Evolutionary conservation across 2,329 filamentous ascomycete genomes (phyloP).

Genomic region (Tolypocladium tropicale): DNA sequence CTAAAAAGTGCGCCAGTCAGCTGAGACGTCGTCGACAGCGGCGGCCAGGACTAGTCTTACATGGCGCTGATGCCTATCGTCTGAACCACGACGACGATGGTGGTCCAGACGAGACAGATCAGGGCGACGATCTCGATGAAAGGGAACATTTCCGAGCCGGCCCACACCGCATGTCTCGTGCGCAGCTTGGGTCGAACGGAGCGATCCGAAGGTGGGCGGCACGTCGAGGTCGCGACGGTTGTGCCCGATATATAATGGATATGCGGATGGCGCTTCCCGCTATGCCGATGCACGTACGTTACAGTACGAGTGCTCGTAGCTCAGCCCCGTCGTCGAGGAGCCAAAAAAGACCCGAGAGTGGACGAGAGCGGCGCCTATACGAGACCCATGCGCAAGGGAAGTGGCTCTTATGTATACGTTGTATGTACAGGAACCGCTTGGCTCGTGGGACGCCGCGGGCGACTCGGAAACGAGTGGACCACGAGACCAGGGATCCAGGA

Average conservation of each 20-base stretch:
- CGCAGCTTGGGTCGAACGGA: neutral
- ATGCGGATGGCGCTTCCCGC: neutral
- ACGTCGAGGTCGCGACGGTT: neutral
- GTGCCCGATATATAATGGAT: neutral
- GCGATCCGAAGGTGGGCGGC: neutral
- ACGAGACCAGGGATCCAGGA: neutral
- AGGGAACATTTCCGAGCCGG: slow-evolving; percentile 14
- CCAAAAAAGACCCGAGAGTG: neutral
- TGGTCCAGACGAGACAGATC: slow-evolving; percentile 42
- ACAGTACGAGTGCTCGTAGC: too few relatives aligned
- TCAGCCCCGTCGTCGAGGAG: neutral
- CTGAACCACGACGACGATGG: slow-evolving; percentile 42
- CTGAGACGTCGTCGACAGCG: neutral
- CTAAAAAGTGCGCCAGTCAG: slow-evolving; percentile 18
- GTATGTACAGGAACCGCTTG: too few relatives aligned
- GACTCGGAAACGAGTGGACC: neutral
- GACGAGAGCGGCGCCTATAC: neutral
- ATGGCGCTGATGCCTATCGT: slow-evolving; percentile 44
- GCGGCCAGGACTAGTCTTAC: slow-evolving; percentile 26
- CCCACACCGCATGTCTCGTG: slow-evolving; percentile 2
- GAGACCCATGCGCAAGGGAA: neutral
- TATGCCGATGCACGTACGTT: neutral
- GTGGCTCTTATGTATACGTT: too few relatives aligned
- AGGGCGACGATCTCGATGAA: slow-evolving; percentile 30
- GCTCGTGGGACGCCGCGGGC: neutral